Base-by-base conservation (phyloP, 805 yeast species). In the Clavispora phyllophila region DNA sequence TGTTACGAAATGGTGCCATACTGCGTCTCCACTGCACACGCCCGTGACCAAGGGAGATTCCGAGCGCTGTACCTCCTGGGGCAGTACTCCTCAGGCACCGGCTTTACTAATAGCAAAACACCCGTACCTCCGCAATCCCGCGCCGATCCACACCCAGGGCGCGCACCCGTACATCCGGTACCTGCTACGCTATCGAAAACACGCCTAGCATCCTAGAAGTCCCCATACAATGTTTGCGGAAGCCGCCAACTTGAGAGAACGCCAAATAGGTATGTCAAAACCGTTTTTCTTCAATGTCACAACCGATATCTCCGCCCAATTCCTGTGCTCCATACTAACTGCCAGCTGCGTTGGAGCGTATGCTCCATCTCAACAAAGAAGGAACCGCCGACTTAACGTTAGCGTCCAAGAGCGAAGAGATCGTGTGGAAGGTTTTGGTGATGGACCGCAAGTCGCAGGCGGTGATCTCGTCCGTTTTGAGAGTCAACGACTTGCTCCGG, bases 381-480 rank as follows among this genome's bases (percentile, higher is more conserved):
- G 72, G 77, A 9, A 70, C 75, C 3, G 62, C 78, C 6, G 82
- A 78, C 51, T 62, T 75, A 43, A 75, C 81, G 8, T 72, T 77
- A 29, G 75, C 82, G 7, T 65, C 75, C 17, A 75, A 75, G 46
- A 76, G 72, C 39, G 86, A 82, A 52, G 88, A 83, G 50, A 73
- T 87, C 42, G 73, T 83, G 23, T 93, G 99, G 99, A 93, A 93
- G 58, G 96, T 87, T 8, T 73, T 93, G 38, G 78, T 93, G 5
- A 73, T 93, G 50, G 99, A 93, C 61, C 62, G 72, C 31, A 77
- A 81, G 45, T 86, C 96, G 32, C 86, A 95, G 24, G 84, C 85
- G 14, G 84, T 93, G 33, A 78, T 93, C 6, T 89, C 97, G 2
- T 85, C 96, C 6, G 91, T 93, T n/a, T 66, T 93, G 43, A 73